Conservation (phyloP, 495 filamentous ascomycete species). For the Rusavskia elegans region DNA sequence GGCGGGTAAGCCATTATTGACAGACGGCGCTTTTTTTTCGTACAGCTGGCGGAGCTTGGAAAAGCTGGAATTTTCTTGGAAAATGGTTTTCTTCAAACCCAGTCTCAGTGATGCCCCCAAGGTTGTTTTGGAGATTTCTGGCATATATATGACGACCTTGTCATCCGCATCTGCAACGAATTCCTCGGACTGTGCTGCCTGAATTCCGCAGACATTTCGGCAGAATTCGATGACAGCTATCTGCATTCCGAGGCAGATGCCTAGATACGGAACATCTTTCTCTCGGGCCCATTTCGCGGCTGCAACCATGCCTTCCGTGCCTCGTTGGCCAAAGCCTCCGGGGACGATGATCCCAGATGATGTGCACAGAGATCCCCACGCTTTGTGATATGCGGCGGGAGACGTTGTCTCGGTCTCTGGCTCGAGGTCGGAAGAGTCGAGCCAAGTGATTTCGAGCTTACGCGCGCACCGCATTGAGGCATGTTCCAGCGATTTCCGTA, state of each 20-base stretch:
- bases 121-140: slow-evolving; percentile 56
- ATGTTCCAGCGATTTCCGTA: slow-evolving; percentile 78
- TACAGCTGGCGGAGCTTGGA: slow-evolving; percentile 63
- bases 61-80: slow-evolving; percentile 69
- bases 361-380: slow-evolving; percentile 66
- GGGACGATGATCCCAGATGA: slow-evolving; percentile 42
- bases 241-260: slow-evolving; percentile 92
- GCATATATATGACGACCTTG: slow-evolving; percentile 76
- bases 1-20: neutral
- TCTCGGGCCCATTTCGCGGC: slow-evolving; percentile 72
- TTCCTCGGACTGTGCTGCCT: slow-evolving; percentile 49
- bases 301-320: slow-evolving; percentile 75
- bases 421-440: slow-evolving; percentile 77
- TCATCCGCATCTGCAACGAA: slow-evolving; percentile 39
- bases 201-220: slow-evolving; percentile 49
- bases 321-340: slow-evolving; percentile 75
- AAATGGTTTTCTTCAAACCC: slow-evolving; percentile 55
- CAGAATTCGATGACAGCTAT: slow-evolving; percentile 83
- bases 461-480: slow-evolving; percentile 70
- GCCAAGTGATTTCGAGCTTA: slow-evolving; percentile 68
- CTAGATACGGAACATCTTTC: slow-evolving; percentile 67
- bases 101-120: slow-evolving; percentile 91
- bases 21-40: slow-evolving; percentile 21
- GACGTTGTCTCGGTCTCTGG: slow-evolving; percentile 33
- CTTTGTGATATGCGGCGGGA: slow-evolving; percentile 68